Evolutionary conservation across 352 stramenopile genomes (phyloP), one percentile per base, ranked within the genome.

Genomic region (Phytophthora ramorum): DNA sequence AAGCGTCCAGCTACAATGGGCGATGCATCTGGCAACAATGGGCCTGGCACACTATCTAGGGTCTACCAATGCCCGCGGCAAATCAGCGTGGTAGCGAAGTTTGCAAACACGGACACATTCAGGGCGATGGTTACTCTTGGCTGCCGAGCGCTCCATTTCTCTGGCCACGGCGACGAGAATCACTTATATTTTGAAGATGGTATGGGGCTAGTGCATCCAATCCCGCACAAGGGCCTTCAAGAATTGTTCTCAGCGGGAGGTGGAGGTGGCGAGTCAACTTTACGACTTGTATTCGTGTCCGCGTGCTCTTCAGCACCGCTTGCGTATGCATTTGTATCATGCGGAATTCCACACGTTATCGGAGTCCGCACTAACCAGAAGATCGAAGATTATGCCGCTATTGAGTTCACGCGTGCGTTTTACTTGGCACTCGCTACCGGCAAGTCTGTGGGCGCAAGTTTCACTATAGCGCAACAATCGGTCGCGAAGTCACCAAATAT

Each of bases 171-270:
- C 0, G 92, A 98, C 63, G 89, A 93, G 41, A 83, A 93, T 13
- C 92, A 92, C 53, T 53, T 98, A 13, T 97, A 97, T 57, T 98
- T 99, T 71, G 96, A 99, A 85, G 93, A 99, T 68, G 84, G 84
- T 35, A 89, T 92, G 81, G 84, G 84, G 0, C 65, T 92, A 2
- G 87, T 95, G 16, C 87, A 95, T 47, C 84, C 87, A 2, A 91
- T 95, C 34, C 79, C 82, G 0, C 84, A 92, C 69, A 85, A 69
- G 49, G 79, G 80, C 22, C 71, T 95, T 0, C 78, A 89, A 58
- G 83, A 94, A 19, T 46, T 92, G 0, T 93, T 92, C 60, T 85
- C 78, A 2, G 84, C 83, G 4, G 80, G 80, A 34, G 74, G 75
- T 3, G 63, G 66, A 7, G 50, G 41, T 3, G 73, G 58, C 0